These are phyloP conservation scores for Uronychia binucleata DNA, from an alignment of 73 alveolate genomes.

Conservation along the genomic window DNA sequence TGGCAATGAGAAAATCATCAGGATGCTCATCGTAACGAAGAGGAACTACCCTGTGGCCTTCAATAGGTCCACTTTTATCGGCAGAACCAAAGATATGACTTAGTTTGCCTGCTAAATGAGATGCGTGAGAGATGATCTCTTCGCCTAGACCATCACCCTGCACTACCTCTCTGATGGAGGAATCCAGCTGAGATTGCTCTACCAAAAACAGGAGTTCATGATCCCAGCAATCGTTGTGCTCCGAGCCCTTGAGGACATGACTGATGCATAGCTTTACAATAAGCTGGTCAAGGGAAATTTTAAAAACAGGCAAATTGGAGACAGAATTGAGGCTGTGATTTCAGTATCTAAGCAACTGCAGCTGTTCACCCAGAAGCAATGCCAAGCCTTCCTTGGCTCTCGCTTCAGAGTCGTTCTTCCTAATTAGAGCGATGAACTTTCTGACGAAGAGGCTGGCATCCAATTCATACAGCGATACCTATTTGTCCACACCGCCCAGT, in stretches of 20 bases:
- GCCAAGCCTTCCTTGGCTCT: slow-evolving; percentile 90
- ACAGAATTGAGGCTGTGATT: slow-evolving; percentile 97
- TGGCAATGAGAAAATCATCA: slow-evolving; percentile 95
- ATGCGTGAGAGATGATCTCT: slow-evolving; percentile 98
- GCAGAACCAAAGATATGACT: slow-evolving; percentile 93
- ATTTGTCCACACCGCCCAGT: slow-evolving; percentile 86
- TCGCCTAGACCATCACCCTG: slow-evolving; percentile 92
- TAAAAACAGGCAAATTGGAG: slow-evolving; percentile 87
- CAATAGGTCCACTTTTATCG: slow-evolving; percentile 87
- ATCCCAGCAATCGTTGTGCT: slow-evolving; percentile 94
- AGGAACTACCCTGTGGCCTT: slow-evolving; percentile 98
- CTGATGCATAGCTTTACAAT: slow-evolving; percentile 91
- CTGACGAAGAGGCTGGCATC: slow-evolving; percentile 95
- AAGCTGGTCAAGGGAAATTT: slow-evolving; percentile 91
- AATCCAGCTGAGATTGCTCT: slow-evolving; percentile 86
- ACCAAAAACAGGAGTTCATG: slow-evolving; percentile 93
- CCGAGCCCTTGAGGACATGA: slow-evolving; percentile 85
- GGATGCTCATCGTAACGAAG: slow-evolving; percentile 97
- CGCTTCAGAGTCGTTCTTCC: slow-evolving; percentile 83
- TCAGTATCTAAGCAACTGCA: slow-evolving; percentile 86
- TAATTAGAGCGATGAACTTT: slow-evolving; percentile 79
- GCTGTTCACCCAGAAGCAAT: slow-evolving; percentile 80
- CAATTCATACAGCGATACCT: slow-evolving; percentile 87
- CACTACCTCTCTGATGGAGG: slow-evolving; percentile 98
- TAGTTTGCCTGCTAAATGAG: slow-evolving; percentile 95